phyloP scores from a whole-genome alignment of 345 rosid species.

The Syzygium grande region DNA sequence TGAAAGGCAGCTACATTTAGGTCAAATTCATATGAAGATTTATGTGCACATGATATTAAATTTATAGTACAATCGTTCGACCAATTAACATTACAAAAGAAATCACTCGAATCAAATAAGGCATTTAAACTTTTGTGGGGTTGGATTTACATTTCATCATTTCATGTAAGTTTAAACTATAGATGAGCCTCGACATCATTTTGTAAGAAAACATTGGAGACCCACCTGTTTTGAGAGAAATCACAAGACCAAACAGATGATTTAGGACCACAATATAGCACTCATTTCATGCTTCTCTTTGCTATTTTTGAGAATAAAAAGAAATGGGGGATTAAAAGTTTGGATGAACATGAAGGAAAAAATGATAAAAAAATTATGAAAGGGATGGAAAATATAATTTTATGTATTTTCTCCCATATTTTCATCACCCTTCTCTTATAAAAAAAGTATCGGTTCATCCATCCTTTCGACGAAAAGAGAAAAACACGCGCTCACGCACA shows the following conservation, averaged over 20 bases:
- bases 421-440: background rate
- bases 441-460: background rate
- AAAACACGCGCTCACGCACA: background rate
- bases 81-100: rapidly evolving
- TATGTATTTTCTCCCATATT: background rate
- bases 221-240: background rate
- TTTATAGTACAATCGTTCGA: background rate
- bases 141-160: background rate
- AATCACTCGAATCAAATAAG: background rate
- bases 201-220: background rate
- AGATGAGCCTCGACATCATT: background rate
- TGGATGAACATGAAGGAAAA: background rate
- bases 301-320: background rate
- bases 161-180: background rate
- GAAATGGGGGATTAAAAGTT: background rate
- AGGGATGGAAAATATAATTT: background rate
- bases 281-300: background rate
- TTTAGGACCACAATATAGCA: background rate
- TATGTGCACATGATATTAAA: background rate
- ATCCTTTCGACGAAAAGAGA: background rate
- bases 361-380: no score
- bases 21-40: background rate
- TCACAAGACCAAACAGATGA: background rate
- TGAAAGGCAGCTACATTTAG: background rate
- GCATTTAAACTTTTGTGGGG: background rate